Conservation (phyloP, 2,329 filamentous ascomycete genomes). For the Fusarium sp. region DNA sequence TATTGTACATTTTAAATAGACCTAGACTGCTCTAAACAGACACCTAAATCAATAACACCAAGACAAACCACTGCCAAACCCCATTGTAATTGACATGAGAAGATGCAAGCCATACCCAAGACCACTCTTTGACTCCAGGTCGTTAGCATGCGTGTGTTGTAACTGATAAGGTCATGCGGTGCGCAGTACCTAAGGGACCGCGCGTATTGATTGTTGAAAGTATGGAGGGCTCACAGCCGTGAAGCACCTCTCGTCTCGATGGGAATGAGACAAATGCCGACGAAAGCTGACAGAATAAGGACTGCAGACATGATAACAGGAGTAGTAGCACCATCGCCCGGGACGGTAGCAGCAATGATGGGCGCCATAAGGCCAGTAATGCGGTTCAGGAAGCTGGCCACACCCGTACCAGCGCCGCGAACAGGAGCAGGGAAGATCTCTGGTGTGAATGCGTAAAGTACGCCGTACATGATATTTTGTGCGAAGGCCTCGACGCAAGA, state of each 20-base stretch:
- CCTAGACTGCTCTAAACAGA: slow-evolving; percentile 21
- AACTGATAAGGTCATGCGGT: slow-evolving; percentile 14
- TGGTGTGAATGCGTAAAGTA: slow-evolving; percentile 81
- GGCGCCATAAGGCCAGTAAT: slow-evolving; percentile 76
- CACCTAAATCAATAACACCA: slow-evolving; percentile 25
- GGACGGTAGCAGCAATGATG: slow-evolving; percentile 72
- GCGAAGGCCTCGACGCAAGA: slow-evolving; percentile 77
- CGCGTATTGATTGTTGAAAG: slow-evolving; percentile 13
- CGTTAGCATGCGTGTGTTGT: slow-evolving; percentile 38
- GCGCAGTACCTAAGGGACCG: neutral
- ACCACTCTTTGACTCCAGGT: slow-evolving; percentile 42
- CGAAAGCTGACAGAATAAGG: slow-evolving; percentile 70
- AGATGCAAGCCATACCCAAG: slow-evolving; percentile 35
- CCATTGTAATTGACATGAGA: slow-evolving; percentile 23
- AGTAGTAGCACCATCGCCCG: slow-evolving; percentile 68
- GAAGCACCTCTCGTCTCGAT: slow-evolving; percentile 74
- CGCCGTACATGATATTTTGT: slow-evolving; percentile 83
- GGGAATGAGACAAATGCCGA: slow-evolving; percentile 71
- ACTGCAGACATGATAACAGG: slow-evolving; percentile 70
- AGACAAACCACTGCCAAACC: slow-evolving; percentile 17
- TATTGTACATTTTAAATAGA: slow-evolving; percentile 38
- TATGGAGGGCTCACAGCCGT: slow-evolving; percentile 58
- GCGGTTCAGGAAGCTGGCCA: slow-evolving; percentile 78
- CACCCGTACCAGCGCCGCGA: slow-evolving; percentile 78
- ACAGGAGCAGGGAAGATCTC: slow-evolving; percentile 82